phyloP scores from a whole-genome alignment of 228 moss, liverwort and hornwort genomes.

The Sphagnum fallax region DNA sequence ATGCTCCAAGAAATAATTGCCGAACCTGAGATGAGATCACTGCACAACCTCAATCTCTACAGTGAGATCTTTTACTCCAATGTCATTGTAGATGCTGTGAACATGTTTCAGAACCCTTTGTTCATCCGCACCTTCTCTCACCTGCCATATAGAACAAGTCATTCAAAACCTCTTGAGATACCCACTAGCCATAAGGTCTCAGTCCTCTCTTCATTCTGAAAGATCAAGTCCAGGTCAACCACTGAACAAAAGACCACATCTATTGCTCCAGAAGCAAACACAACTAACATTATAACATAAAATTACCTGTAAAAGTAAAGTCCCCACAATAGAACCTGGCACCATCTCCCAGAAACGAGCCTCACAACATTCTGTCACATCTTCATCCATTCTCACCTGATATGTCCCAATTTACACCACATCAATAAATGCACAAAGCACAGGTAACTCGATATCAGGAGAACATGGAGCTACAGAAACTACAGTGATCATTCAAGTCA shows the following conservation, averaged over 20 bases:
- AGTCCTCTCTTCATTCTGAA: background rate
- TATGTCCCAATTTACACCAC: background rate
- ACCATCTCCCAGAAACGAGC: conserved; percentile 91
- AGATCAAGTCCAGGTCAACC: background rate
- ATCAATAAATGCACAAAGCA: no score
- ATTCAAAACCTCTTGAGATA: background rate
- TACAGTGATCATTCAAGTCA: background rate
- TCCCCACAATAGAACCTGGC: conserved; percentile 80
- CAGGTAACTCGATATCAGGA: no score
- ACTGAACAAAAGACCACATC: background rate
- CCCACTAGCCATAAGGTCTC: no score
- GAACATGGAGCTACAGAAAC: no score
- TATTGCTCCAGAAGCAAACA: no score
- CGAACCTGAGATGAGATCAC: conserved; percentile 2
- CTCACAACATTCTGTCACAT: conserved; percentile 76
- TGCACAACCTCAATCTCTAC: conserved; percentile 67
- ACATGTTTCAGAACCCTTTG: conserved; percentile 74
- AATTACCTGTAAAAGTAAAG: conserved; percentile 65
- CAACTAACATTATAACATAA: no score
- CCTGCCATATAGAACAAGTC: conserved; percentile 22
- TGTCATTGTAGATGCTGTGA: conserved; percentile 90
- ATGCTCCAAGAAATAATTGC: no score
- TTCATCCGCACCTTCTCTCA: conserved; percentile 76
- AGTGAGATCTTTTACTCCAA: conserved; percentile 87
- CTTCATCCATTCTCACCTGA: conserved; percentile 76